Percentiles rank a stretch among this genome's conserved stretches.
These are phyloP conservation scores for Paecilomyces sp. DNA, from an alignment of 2,329 filamentous ascomycete genomes.

Conservation along the genomic window DNA sequence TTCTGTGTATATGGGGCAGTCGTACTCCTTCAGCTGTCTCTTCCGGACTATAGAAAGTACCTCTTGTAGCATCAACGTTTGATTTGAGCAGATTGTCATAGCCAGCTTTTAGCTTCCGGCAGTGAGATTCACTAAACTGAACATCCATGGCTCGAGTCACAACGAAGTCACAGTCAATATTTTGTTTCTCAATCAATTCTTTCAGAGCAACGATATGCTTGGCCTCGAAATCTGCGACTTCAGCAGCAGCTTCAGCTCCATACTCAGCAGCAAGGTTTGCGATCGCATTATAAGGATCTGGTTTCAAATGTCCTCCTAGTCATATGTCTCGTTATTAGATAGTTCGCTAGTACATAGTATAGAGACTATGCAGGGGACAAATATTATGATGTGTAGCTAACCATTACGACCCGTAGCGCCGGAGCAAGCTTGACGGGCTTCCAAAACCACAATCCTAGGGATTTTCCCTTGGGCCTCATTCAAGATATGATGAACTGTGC, in stretches of 20 bases:
- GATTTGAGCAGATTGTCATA: constrained; percentile 20
- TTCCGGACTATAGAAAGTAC: not conserved
- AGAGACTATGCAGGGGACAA: not conserved
- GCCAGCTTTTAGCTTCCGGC: constrained; percentile 20
- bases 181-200: constrained; percentile 30
- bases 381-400: constrained; percentile 1
- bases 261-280: constrained; percentile 21
- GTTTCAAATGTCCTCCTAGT: constrained; percentile 35
- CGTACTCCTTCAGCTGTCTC: constrained; percentile 12
- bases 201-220: constrained; percentile 34
- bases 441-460: constrained; percentile 31
- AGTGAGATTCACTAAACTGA: constrained; percentile 22
- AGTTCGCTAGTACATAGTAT: not conserved
- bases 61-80: not conserved
- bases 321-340: constrained; percentile 2
- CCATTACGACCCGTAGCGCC: constrained; percentile 42
- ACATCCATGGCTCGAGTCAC: constrained; percentile 35
- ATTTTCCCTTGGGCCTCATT: constrained; percentile 7
- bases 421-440: constrained; percentile 35
- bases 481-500: constrained; percentile 37
- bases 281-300: constrained; percentile 34
- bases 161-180: constrained; percentile 37
- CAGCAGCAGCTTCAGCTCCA: constrained; percentile 28
- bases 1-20: constrained; percentile 11
- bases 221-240: constrained; percentile 34